Evolutionary conservation across 2,329 filamentous ascomycete species (phyloP).

Genomic region (Basipetospora chlamydospora): DNA sequence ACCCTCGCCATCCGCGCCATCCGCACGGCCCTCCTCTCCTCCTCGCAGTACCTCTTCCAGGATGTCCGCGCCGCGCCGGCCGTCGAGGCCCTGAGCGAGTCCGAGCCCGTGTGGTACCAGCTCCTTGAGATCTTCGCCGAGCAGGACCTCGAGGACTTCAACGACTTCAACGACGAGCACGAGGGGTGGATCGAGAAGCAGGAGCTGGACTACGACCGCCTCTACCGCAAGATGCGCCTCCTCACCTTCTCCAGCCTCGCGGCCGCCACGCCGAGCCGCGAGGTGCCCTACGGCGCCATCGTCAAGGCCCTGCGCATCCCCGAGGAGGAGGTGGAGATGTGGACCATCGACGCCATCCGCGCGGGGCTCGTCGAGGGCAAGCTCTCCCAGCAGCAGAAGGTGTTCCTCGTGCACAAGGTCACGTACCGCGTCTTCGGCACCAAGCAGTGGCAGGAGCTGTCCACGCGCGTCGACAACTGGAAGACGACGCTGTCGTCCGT

Average conservation of each 20-base stretch:
- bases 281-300: slow-evolving; percentile 79
- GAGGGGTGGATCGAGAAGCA: slow-evolving; percentile 70
- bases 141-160: slow-evolving; percentile 88
- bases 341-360: slow-evolving; percentile 97
- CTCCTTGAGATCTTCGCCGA: slow-evolving; percentile 91
- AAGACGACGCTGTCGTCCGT: slow-evolving; percentile 68
- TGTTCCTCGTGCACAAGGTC: slow-evolving; percentile 90
- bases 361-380: slow-evolving; percentile 92
- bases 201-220: slow-evolving; percentile 53
- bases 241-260: slow-evolving; percentile 85
- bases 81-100: slow-evolving; percentile 74
- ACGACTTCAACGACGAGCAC: slow-evolving; percentile 88
- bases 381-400: slow-evolving; percentile 79
- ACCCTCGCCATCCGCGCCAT: slow-evolving; percentile 42
- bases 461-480: slow-evolving; percentile 84
- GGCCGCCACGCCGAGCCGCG: slow-evolving; percentile 67
- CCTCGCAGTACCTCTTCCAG: slow-evolving; percentile 54
- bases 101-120: slow-evolving; percentile 74
- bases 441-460: slow-evolving; percentile 95
- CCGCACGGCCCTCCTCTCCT: slow-evolving; percentile 37
- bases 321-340: slow-evolving; percentile 79
- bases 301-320: slow-evolving; percentile 74
- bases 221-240: slow-evolving; percentile 92
- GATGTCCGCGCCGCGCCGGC: slow-evolving; percentile 70
- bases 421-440: slow-evolving; percentile 95